Evolutionary conservation across 257 asterid genomes (phyloP).

Genomic region (Rubia yunnanensis): DNA sequence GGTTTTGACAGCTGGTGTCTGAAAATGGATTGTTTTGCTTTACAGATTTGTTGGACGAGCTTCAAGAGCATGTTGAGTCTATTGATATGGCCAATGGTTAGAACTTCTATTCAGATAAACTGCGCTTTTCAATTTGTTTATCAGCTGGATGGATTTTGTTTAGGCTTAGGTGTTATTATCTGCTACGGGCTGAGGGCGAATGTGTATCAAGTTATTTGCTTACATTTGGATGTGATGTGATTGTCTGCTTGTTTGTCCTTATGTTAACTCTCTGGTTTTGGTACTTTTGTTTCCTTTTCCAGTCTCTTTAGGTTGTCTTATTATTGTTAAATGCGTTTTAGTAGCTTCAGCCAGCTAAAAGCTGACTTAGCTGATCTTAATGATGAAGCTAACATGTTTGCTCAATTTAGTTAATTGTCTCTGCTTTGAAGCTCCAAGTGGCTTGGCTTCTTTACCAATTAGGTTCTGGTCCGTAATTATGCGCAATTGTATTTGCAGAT

Average conservation of each 20-base stretch:
- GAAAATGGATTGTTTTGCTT: background rate
- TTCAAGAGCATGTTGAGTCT: constrained; percentile 87
- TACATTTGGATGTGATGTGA: background rate
- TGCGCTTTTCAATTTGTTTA: background rate
- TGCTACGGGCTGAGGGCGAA: too few species aligned
- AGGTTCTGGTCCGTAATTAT: background rate
- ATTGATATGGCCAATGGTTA: constrained; percentile 94
- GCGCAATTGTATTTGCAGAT: constrained; percentile 29
- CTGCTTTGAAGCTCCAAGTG: too few species aligned
- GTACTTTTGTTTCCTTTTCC: background rate
- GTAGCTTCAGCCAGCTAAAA: too few species aligned
- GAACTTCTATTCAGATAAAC: constrained; percentile 16
- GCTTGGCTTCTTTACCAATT: background rate
- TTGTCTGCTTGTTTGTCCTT: background rate
- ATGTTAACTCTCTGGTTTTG: background rate
- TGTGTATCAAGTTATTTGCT: background rate
- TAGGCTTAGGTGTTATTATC: background rate
- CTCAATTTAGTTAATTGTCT: background rate
- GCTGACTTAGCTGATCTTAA: too few species aligned
- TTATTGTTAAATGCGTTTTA: too few species aligned
- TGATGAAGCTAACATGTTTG: background rate
- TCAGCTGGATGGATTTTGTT: background rate
- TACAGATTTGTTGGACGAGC: constrained; percentile 83
- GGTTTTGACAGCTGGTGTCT: background rate
- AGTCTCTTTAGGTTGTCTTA: background rate